These are phyloP conservation scores for Penicillium sp. DNA, from an alignment of 2,329 filamentous ascomycete species.

Conservation along the genomic window DNA sequence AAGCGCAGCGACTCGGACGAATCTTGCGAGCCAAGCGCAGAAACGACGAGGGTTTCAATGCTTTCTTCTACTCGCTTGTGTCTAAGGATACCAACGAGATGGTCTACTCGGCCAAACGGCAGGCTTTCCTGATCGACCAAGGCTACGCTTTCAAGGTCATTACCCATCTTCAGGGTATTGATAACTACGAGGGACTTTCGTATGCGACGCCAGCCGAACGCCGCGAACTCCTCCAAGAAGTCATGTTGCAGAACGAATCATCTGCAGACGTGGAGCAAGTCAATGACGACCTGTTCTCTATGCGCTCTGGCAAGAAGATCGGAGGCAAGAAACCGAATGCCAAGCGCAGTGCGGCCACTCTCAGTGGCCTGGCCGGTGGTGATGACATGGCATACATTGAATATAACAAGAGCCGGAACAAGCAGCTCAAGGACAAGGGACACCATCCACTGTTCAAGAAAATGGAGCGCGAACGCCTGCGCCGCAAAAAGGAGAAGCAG, in stretches of 20 bases:
- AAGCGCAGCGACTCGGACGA: conserved; percentile 88
- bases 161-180: conserved; percentile 88
- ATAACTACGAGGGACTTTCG: conserved; percentile 76
- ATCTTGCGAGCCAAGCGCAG: conserved; percentile 93
- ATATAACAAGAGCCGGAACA: conserved; percentile 73
- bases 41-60: conserved; percentile 98
- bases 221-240: conserved; percentile 82
- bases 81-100: conserved; percentile 98
- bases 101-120: conserved; percentile 94
- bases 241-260: conserved; percentile 83
- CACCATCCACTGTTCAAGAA: conserved; percentile 68
- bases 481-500: conserved; percentile 53
- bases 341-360: conserved; percentile 77
- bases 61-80: conserved; percentile 97
- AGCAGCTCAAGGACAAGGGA: conserved; percentile 65
- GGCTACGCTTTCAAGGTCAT: conserved; percentile 99
- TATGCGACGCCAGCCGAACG: conserved; percentile 79
- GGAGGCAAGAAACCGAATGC: conserved; percentile 58
- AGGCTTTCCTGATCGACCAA: conserved; percentile 96
- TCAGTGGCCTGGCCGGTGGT: conserved; percentile 84
- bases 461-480: conserved; percentile 62
- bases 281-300: conserved; percentile 67
- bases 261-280: conserved; percentile 71
- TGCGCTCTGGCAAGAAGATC: conserved; percentile 49
- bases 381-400: conserved; percentile 97